Conservation (phyloP, 2,329 filamentous ascomycete genomes). For the Phialocephala subalpina region DNA sequence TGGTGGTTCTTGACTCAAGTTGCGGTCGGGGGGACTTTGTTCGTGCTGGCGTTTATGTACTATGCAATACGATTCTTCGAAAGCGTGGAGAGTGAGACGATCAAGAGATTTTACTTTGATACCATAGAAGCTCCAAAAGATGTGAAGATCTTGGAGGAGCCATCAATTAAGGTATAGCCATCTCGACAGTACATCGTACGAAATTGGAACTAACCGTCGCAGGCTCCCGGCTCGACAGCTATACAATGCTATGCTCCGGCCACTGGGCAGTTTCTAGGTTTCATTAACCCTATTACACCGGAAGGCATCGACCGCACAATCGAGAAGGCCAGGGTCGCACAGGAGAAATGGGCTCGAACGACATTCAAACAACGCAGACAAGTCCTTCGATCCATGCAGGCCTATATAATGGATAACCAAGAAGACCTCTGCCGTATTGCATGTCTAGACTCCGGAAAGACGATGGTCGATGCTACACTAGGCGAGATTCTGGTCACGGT, state of each 20-base stretch:
- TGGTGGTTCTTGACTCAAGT: slow-evolving; percentile 29
- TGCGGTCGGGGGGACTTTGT: slow-evolving; percentile 30
- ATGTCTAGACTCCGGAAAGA: slow-evolving; percentile 94
- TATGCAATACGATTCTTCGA: slow-evolving; percentile 31
- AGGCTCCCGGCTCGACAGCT: slow-evolving; percentile 68
- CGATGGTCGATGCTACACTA: slow-evolving; percentile 90
- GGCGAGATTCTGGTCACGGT: slow-evolving; percentile 94
- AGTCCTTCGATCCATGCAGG: slow-evolving; percentile 82
- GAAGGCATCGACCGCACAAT: slow-evolving; percentile 83
- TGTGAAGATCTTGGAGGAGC: slow-evolving; percentile 63
- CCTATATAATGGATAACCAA: slow-evolving; percentile 87
- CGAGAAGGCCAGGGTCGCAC: slow-evolving; percentile 75
- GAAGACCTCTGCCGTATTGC: slow-evolving; percentile 85
- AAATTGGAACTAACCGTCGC: slow-evolving; percentile 15
- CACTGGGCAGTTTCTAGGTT: slow-evolving; percentile 83
- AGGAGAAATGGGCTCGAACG: slow-evolving; percentile 79
- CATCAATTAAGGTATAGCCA: slow-evolving; percentile 63
- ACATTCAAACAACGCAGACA: slow-evolving; percentile 79
- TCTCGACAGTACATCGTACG: not conserved
- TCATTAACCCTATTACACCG: slow-evolving; percentile 78
- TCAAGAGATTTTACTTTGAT: slow-evolving; percentile 66
- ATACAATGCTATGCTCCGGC: slow-evolving; percentile 91
- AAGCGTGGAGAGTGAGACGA: slow-evolving; percentile 46
- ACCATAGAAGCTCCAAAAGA: slow-evolving; percentile 68
- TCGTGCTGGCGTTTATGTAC: slow-evolving; percentile 37